These are phyloP conservation scores for Oropetium thomaeum DNA, from an alignment of 176 grass and related monocot genomes.

Conservation along the genomic window DNA sequence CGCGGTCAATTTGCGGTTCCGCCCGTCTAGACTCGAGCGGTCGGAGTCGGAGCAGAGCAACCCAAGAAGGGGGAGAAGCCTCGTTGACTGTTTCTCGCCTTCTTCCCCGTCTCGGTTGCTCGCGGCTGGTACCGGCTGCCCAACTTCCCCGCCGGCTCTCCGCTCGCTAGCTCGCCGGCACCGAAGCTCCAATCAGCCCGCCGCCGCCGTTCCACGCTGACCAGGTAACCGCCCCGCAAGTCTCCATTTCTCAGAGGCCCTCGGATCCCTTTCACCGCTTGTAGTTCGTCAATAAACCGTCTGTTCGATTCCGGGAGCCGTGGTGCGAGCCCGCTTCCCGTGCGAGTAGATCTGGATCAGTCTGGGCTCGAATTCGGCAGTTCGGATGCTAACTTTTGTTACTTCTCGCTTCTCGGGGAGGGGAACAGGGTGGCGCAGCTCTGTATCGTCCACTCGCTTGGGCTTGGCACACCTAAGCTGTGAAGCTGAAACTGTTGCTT, in stretches of 20 bases:
- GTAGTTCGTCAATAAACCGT: background rate
- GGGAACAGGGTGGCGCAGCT: background rate
- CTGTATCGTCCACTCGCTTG: background rate
- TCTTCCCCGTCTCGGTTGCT: background rate
- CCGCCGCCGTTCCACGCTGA: background rate
- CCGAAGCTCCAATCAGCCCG: background rate
- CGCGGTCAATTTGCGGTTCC: background rate
- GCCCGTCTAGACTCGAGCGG: background rate
- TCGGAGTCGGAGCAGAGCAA: background rate
- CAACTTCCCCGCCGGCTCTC: background rate
- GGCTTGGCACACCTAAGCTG: background rate
- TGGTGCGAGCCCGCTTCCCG: background rate
- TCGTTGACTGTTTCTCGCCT: conserved; percentile 31
- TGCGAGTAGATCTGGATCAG: conserved; percentile 25
- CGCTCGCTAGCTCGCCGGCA: background rate
- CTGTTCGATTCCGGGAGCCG: conserved; percentile 7
- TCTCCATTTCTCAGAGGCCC: background rate
- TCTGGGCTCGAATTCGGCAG: background rate
- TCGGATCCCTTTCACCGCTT: background rate
- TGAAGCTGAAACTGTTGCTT: background rate
- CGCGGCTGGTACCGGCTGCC: background rate
- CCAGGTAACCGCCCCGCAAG: conserved; percentile 13
- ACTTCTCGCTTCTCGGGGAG: background rate
- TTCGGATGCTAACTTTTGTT: background rate
- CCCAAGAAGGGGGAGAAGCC: background rate